Evolutionary conservation across 1,139 yeast species (phyloP), one percentile per base, ranked within the genome.

Genomic region (Geotrichum klebahnii): DNA sequence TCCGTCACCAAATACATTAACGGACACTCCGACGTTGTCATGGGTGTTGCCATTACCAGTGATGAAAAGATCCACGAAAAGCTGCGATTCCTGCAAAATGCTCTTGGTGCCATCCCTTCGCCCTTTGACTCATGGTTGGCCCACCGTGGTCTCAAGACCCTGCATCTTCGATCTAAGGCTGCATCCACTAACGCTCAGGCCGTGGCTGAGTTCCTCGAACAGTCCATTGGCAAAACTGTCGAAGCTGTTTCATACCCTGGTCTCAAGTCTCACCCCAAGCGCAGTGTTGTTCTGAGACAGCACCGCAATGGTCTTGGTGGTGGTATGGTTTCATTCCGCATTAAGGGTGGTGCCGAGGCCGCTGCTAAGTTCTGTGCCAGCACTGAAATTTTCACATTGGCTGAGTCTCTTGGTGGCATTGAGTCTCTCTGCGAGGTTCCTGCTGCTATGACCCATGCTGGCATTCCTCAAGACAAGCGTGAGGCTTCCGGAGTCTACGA

Each of bases 101-200:
- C 96, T 57, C 76, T 85, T 63, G 96, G 96, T 56, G 88, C 94
- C 41, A 79, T 86, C 58, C 95, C 95, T 58, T 85, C 95, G 34
- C 88, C 95, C 47, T 87, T 87, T 67, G 96, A 87, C 73, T 79
- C 88, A 45, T 87, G 95, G 95, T 81, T 87, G 69, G 90, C 95
- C 53, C 95, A 86, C 77, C 79, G 96, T 69, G 96, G 96, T 64
- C 77, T 87, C 66, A 87, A 85, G 77, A 87, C 96, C 41, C 76
- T 87, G 66, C 95, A 85, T 64, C 75, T 87, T 69, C 79, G 96
- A 68, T 84, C 81, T 47, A 78, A 79, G 64, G 85, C 83, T 64
- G 82, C 92, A 35, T 72, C 89, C 44, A 61, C 66, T 50, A 76
- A 78, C 53, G 95, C 96, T 24, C 79, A 73, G 61, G 76, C 77